Evolutionary conservation across 305 asterid species (phyloP).

Genomic region (Fraxinus paxiana): DNA sequence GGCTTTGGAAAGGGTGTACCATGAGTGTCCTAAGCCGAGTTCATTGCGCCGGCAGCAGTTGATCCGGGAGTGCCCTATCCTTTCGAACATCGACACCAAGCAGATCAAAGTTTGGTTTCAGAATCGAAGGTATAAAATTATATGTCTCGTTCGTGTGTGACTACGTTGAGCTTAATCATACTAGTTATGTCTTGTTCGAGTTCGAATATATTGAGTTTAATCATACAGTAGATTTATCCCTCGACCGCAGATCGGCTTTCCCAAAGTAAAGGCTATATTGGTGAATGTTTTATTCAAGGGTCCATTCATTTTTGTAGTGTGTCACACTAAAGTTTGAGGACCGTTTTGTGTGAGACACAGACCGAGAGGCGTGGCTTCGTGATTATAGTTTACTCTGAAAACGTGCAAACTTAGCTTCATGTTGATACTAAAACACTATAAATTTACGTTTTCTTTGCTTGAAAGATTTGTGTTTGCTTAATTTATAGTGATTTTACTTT

Average conservation of each 20-base stretch:
- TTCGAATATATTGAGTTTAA: neutral
- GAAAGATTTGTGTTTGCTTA: neutral
- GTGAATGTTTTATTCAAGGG: neutral
- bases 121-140: constrained; percentile 63
- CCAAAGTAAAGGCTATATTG: neutral
- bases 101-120: constrained; percentile 99
- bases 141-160: neutral
- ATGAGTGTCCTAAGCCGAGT: constrained; percentile 92
- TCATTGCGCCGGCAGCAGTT: constrained; percentile 88
- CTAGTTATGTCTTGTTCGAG: neutral
- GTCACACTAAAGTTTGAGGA: neutral
- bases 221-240: neutral
- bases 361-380: neutral
- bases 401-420: neutral
- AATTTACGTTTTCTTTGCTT: neutral
- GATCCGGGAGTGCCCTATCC: constrained; percentile 82
- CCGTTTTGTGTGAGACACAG: neutral
- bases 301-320: neutral
- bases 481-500: neutral
- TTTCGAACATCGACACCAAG: constrained; percentile 91
- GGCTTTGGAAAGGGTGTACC: constrained; percentile 84
- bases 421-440: neutral
- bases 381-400: neutral
- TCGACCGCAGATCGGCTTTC: neutral
- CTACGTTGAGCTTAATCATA: neutral